These are phyloP conservation scores for Phytophthora ramorum DNA, from an alignment of 352 stramenopile genomes.

Conservation along the genomic window DNA sequence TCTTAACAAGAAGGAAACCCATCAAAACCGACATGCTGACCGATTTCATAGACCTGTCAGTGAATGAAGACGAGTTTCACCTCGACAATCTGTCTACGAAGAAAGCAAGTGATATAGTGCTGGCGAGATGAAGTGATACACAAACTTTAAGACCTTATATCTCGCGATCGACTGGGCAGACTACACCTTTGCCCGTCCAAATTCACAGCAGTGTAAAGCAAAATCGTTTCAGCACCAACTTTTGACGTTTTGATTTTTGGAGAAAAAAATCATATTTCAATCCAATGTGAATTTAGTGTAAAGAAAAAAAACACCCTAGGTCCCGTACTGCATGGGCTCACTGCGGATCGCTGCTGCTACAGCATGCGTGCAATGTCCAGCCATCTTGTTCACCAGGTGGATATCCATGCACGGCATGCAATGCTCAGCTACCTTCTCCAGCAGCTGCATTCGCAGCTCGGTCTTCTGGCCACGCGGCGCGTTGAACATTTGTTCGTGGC, in stretches of 20 bases:
- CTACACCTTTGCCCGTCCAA: too few species aligned
- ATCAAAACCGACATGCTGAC: not conserved
- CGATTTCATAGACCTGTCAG: not conserved
- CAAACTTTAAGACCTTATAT: too few species aligned
- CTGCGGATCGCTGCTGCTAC: not conserved
- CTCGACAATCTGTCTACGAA: not conserved
- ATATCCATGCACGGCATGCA: not conserved
- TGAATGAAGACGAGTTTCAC: slow-evolving; percentile 14
- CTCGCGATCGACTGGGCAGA: too few species aligned
- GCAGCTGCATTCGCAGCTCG: not conserved
- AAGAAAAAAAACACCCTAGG: not conserved
- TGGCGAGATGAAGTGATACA: too few species aligned
- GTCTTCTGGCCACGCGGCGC: not conserved
- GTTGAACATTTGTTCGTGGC: not conserved
- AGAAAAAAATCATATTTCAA: too few species aligned
- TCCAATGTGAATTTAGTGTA: not conserved
- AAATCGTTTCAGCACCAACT: too few species aligned
- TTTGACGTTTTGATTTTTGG: too few species aligned
- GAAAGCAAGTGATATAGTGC: not conserved
- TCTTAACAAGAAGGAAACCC: slow-evolving; percentile 8
- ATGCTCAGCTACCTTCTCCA: not conserved
- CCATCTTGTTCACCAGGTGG: not conserved
- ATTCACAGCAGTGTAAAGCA: too few species aligned
- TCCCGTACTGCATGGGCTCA: slow-evolving; percentile 2
- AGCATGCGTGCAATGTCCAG: not conserved